These are phyloP conservation scores for Didymella segeticola DNA, from an alignment of 2,329 filamentous ascomycete species.

Conservation along the genomic window DNA sequence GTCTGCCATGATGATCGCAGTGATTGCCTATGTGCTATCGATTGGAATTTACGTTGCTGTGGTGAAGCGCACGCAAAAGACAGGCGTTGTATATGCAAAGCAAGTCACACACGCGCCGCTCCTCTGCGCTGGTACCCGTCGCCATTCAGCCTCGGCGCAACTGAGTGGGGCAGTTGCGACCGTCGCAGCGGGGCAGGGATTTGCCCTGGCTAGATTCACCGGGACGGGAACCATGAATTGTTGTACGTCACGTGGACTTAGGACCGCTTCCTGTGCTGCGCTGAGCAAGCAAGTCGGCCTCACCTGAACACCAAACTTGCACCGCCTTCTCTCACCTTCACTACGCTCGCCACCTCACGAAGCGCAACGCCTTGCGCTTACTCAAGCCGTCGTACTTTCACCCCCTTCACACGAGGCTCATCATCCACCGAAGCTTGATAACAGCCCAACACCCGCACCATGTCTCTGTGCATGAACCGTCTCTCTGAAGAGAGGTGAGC, in stretches of 20 bases:
- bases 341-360: constrained; percentile 13
- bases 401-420: background rate
- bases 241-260: constrained; percentile 29
- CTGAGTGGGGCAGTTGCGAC: constrained; percentile 5
- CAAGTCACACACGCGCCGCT: constrained; percentile 12
- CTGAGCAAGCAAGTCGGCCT: constrained; percentile 21
- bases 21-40: background rate
- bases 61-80: constrained; percentile 4
- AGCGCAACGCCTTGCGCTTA: constrained; percentile 4
- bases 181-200: constrained; percentile 13
- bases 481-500: constrained; percentile 49
- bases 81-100: constrained; percentile 1
- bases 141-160: constrained; percentile 34
- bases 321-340: constrained; percentile 24
- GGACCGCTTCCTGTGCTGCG: background rate
- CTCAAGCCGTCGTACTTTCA: background rate
- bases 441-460: constrained; percentile 46
- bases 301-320: constrained; percentile 14
- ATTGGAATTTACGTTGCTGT: background rate
- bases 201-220: constrained; percentile 12
- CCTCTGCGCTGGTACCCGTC: constrained; percentile 8
- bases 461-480: constrained; percentile 89
- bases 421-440: background rate
- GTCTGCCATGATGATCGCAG: constrained; percentile 29
- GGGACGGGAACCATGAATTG: constrained; percentile 9